Evolutionary conservation across 2,329 filamentous ascomycete genomes (phyloP).

Genomic region (Blastomyces percursus): DNA sequence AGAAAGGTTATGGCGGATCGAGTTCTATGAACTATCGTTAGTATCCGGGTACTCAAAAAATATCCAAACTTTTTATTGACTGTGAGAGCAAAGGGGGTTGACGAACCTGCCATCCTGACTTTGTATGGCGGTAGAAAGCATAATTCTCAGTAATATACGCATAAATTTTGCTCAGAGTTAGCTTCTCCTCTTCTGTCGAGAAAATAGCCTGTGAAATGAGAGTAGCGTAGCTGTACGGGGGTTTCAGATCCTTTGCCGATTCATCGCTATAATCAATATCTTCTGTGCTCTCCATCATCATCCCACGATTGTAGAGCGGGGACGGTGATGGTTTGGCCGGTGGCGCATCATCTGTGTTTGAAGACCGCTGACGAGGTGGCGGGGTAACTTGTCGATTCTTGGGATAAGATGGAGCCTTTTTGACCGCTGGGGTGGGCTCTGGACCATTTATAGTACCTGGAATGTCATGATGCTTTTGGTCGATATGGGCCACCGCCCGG

Average conservation of each 20-base stretch:
- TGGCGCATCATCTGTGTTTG: constrained; percentile 10
- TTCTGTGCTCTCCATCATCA: constrained; percentile 45
- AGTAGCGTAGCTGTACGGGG: constrained; percentile 90
- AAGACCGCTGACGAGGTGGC: constrained; percentile 12
- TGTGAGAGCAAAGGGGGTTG: neutral
- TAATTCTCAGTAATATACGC: constrained; percentile 84
- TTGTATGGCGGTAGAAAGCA: constrained; percentile 78
- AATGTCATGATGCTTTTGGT: neutral
- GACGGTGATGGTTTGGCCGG: constrained; percentile 36
- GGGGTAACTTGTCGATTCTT: constrained; percentile 31
- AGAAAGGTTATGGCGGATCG: constrained; percentile 91
- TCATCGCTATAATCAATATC: constrained; percentile 57
- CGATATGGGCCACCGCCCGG: constrained; percentile 11
- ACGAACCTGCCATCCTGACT: constrained; percentile 77
- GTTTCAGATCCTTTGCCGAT: constrained; percentile 81
- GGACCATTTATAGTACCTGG: neutral
- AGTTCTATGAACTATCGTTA: constrained; percentile 52
- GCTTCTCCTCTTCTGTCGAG: constrained; percentile 71
- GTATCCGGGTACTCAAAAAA: neutral
- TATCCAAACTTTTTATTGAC: neutral
- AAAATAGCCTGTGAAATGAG: constrained; percentile 96
- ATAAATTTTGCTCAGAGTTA: constrained; percentile 89
- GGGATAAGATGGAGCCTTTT: constrained; percentile 34
- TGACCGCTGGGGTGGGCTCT: neutral
- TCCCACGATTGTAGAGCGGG: constrained; percentile 39